A percentile compares a stretch with the other conserved stretches of the same genome.
These are phyloP conservation scores for Colletotrichum costaricense DNA, from an alignment of 2,329 filamentous ascomycete species.

Conservation along the genomic window DNA sequence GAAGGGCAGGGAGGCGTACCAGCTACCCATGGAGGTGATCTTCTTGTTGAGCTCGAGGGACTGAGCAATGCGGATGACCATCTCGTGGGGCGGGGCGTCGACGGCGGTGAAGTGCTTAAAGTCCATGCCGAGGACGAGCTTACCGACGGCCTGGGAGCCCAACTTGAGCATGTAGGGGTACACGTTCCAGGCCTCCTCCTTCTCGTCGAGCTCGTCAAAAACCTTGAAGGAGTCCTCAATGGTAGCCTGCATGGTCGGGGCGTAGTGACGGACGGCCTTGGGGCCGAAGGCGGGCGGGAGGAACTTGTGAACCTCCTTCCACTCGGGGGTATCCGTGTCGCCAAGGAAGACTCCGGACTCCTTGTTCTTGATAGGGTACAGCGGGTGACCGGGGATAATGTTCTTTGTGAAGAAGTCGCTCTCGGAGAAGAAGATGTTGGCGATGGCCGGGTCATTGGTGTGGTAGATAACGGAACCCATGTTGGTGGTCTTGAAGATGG, in stretches of 20 bases:
- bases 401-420: slow-evolving; percentile 65
- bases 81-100: slow-evolving; percentile 61
- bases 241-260: slow-evolving; percentile 67
- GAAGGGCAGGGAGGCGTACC: slow-evolving; percentile 68
- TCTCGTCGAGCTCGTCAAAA: slow-evolving; percentile 62
- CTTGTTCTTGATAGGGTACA: slow-evolving; percentile 54
- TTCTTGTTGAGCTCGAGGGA: slow-evolving; percentile 69
- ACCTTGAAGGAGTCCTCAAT: slow-evolving; percentile 62
- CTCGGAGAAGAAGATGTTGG: slow-evolving; percentile 59
- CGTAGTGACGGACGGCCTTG: slow-evolving; percentile 71
- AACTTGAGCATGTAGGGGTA: slow-evolving; percentile 64
- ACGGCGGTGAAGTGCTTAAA: slow-evolving; percentile 55
- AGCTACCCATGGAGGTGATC: slow-evolving; percentile 62
- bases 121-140: slow-evolving; percentile 57
- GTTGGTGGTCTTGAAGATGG: slow-evolving; percentile 62
- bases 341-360: slow-evolving; percentile 57
- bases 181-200: slow-evolving; percentile 59
- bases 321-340: slow-evolving; percentile 63
- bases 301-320: slow-evolving; percentile 69
- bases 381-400: slow-evolving; percentile 61
- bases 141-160: slow-evolving; percentile 56
- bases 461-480: slow-evolving; percentile 61
- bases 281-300: slow-evolving; percentile 68
- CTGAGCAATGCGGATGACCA: slow-evolving; percentile 63
- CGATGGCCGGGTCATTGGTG: slow-evolving; percentile 61